These are phyloP conservation scores for Ogataea pignaliae DNA, from an alignment of 805 yeast species.

Conservation along the genomic window DNA sequence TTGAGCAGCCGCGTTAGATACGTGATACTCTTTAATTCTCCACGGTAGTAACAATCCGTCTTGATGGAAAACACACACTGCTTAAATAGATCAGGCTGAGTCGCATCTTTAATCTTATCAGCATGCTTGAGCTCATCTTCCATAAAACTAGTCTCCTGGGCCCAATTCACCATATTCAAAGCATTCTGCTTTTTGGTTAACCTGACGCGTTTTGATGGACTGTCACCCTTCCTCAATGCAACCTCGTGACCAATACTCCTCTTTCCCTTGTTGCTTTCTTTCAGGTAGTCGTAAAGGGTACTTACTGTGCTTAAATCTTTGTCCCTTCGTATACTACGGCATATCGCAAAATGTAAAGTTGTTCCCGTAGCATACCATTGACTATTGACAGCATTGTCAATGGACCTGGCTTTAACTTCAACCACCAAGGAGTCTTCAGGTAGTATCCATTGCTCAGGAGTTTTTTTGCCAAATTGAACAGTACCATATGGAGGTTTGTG, in stretches of 20 bases:
- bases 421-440: constrained; percentile 75
- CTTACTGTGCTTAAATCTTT: constrained; percentile 55
- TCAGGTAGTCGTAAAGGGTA: constrained; percentile 49
- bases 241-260: constrained; percentile 21
- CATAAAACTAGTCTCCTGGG: neutral
- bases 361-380: constrained; percentile 56
- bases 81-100: constrained; percentile 34
- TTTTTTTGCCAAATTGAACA: constrained; percentile 52
- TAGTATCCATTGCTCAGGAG: constrained; percentile 73
- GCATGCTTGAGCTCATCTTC: neutral
- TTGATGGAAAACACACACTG: constrained; percentile 46
- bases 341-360: constrained; percentile 74
- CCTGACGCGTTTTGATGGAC: constrained; percentile 16
- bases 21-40: constrained; percentile 26
- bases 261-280: constrained; percentile 15
- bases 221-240: constrained; percentile 3
- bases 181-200: constrained; percentile 15
- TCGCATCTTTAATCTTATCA: constrained; percentile 3
- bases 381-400: constrained; percentile 43
- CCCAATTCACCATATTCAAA: constrained; percentile 12
- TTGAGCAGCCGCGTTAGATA: constrained; percentile 37
- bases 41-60: constrained; percentile 38
- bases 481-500: constrained; percentile 37
- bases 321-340: constrained; percentile 63
- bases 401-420: constrained; percentile 78